Evolutionary conservation across 306 rosid species (phyloP).

Genomic region (Comarum palustre): DNA sequence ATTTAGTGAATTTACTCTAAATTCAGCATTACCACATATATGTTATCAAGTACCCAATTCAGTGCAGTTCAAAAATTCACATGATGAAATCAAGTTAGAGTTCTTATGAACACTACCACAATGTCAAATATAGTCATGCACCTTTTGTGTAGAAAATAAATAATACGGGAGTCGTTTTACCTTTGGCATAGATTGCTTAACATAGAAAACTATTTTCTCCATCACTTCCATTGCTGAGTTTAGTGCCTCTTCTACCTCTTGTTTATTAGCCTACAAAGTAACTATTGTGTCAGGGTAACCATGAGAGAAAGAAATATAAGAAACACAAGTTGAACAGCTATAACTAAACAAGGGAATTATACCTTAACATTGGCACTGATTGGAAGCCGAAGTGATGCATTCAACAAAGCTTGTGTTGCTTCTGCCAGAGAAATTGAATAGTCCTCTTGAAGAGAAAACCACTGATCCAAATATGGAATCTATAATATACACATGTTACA

Average conservation of each 20-base stretch:
- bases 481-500: conserved; percentile 36
- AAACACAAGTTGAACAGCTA: conserved; percentile 12
- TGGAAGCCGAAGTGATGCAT: conserved; percentile 70
- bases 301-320: conserved; percentile 3
- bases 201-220: conserved; percentile 48
- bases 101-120: not conserved
- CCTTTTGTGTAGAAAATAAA: not conserved
- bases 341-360: conserved; percentile 27
- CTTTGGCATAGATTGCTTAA: conserved; percentile 57
- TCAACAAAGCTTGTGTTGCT: conserved; percentile 56
- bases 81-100: not conserved
- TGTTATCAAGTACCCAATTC: not conserved
- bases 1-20: not conserved
- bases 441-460: conserved; percentile 61
- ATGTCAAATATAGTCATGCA: not conserved
- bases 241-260: conserved; percentile 60
- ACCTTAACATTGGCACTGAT: conserved; percentile 61
- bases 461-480: conserved; percentile 71
- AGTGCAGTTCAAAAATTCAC: not conserved
- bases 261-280: conserved; percentile 54
- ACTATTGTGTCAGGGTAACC: conserved; percentile 11
- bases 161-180: conserved; percentile 22
- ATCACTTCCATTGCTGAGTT: conserved; percentile 56
- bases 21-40: not conserved
- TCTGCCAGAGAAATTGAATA: conserved; percentile 58